These are phyloP conservation scores for Stemphylium lycopersici DNA, from an alignment of 2,329 filamentous ascomycete species.

Conservation along the genomic window DNA sequence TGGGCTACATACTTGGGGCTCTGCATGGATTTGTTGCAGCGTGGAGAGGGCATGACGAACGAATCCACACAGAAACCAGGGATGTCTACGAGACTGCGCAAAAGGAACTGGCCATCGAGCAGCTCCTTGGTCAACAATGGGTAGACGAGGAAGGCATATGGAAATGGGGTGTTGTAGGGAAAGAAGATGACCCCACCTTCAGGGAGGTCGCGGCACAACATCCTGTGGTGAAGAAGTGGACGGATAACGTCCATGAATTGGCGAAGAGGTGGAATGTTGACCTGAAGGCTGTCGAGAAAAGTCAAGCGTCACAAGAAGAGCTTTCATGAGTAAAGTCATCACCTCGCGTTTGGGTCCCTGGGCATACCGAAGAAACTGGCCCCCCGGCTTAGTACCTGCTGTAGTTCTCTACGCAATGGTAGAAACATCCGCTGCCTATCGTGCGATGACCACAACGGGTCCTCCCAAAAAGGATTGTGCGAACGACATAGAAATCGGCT, in stretches of 20 bases:
- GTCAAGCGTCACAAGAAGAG: constrained; percentile 44
- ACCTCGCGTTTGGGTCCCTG: neutral
- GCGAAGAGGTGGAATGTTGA: constrained; percentile 51
- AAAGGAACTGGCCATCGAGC: constrained; percentile 65
- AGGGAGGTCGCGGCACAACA: constrained; percentile 66
- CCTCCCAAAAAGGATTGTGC: no score
- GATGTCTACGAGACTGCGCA: constrained; percentile 55
- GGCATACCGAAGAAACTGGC: no score
- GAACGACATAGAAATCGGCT: no score
- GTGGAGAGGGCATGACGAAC: constrained; percentile 39
- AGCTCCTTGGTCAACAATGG: constrained; percentile 69
- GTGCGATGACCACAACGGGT: no score
- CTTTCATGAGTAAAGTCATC: constrained; percentile 18
- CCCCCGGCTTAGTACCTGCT: no score
- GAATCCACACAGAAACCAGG: constrained; percentile 34
- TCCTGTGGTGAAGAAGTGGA: constrained; percentile 71
- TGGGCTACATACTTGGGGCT: constrained; percentile 76
- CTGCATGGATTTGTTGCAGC: constrained; percentile 72
- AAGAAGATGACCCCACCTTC: constrained; percentile 45
- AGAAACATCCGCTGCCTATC: no score
- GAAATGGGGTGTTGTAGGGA: constrained; percentile 63
- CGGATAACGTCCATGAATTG: constrained; percentile 51
- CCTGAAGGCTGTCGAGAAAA: constrained; percentile 47
- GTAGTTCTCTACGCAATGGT: no score
- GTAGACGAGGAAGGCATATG: constrained; percentile 75